These are phyloP conservation scores for Trypanosoma platydactyli DNA, from an alignment of 208 protist genomes.

Conservation along the genomic window DNA sequence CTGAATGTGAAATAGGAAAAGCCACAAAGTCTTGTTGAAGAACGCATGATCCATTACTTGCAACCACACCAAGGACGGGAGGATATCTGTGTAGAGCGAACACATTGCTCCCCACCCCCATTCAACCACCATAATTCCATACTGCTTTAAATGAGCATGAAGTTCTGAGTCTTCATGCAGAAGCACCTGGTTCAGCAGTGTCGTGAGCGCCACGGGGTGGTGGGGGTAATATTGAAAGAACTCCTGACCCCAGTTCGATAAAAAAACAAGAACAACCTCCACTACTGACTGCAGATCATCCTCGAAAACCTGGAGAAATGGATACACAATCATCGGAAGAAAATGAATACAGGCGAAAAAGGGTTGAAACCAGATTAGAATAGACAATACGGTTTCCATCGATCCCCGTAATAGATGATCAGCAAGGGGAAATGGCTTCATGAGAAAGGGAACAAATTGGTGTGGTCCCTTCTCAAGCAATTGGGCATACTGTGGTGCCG, in stretches of 20 bases:
- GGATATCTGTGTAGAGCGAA: constrained; percentile 73
- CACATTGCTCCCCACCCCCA: constrained; percentile 74
- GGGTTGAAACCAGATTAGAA: constrained; percentile 65
- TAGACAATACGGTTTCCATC: constrained; percentile 65
- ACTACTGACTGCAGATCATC: constrained; percentile 67
- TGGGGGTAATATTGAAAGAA: constrained; percentile 84
- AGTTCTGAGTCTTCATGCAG: constrained; percentile 42
- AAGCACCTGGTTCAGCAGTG: constrained; percentile 57
- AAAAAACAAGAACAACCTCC: constrained; percentile 66
- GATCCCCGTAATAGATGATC: constrained; percentile 23
- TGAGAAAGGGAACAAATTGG: constrained; percentile 44
- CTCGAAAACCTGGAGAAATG: constrained; percentile 61
- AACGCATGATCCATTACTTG: constrained; percentile 91
- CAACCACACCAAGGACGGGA: constrained; percentile 78
- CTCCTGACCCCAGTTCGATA: constrained; percentile 80
- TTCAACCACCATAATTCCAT: constrained; percentile 57
- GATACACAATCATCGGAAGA: constrained; percentile 78
- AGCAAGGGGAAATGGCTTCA: constrained; percentile 64
- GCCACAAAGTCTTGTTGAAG: constrained; percentile 67
- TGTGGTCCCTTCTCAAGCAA: constrained; percentile 58
- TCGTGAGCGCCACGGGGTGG: constrained; percentile 46
- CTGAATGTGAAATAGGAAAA: constrained; percentile 77
- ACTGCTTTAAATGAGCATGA: constrained; percentile 44
- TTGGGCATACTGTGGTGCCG: constrained; percentile 66
- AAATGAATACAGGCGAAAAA: constrained; percentile 72